A percentile compares a stretch with the other conserved stretches of the same genome.
These are phyloP conservation scores for Suillus luteus DNA, from an alignment of 768 basidiomycete species.

Conservation along the genomic window DNA sequence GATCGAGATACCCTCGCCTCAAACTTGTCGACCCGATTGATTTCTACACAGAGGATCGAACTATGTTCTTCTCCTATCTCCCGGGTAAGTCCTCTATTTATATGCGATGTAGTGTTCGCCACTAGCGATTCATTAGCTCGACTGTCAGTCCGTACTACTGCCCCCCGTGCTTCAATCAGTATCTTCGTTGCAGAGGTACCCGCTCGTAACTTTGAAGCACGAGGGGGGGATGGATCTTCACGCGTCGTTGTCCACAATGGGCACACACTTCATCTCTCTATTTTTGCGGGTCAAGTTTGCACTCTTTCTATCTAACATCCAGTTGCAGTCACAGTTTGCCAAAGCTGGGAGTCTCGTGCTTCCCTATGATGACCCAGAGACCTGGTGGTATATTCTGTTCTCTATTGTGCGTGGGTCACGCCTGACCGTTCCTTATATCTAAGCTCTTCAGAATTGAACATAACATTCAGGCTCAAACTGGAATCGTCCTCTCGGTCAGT, in stretches of 20 bases:
- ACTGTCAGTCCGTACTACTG: neutral
- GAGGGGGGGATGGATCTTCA: neutral
- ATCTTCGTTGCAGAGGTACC: neutral
- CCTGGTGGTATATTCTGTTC: slow-evolving; percentile 52
- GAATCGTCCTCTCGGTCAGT: slow-evolving; percentile 48
- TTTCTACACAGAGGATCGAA: neutral
- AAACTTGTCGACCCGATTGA: neutral
- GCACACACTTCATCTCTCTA: neutral
- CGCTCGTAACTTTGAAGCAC: neutral
- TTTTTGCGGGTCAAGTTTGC: neutral
- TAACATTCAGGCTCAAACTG: slow-evolving; percentile 54
- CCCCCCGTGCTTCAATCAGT: neutral
- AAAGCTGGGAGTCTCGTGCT: slow-evolving; percentile 6
- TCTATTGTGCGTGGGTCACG: slow-evolving; percentile 53
- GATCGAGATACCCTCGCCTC: neutral
- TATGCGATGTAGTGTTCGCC: neutral
- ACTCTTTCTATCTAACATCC: neutral
- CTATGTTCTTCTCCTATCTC: neutral
- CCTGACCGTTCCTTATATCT: slow-evolving; percentile 56
- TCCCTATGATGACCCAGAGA: slow-evolving; percentile 44
- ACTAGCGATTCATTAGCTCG: neutral
- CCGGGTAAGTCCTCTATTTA: neutral
- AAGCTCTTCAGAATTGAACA: slow-evolving; percentile 56
- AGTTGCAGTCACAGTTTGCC: neutral
- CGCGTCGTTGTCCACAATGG: neutral